Base-by-base conservation (phyloP, 2,329 filamentous ascomycete species). In the Chalaropsis ovoidea region DNA sequence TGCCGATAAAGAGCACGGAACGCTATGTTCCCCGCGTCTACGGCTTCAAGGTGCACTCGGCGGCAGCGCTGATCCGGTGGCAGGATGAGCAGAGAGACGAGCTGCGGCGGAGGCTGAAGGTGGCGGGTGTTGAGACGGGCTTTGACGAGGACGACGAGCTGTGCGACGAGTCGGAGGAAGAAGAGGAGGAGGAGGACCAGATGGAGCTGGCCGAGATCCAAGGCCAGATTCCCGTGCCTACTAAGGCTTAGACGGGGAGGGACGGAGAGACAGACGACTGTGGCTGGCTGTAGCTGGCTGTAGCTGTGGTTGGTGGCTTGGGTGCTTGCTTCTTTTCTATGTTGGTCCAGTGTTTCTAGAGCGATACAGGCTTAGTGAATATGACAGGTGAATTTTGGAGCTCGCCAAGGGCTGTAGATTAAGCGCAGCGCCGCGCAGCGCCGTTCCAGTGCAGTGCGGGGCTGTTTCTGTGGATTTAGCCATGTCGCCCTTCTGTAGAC, bases 41-140 rank as follows among this genome's bases (percentile, higher is more conserved):
- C 75, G 94, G 94, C 42, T 99, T 99, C 81, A 90, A 90, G 73
- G 91, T 99, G 5, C 94, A 99, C 77, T 89, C 91, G 3, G 83
- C 88, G 17, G 93, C 94, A 0, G 87, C 93, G 2, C 79, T 99
- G 70, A 86, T 91, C 70, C 84, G 94, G 71, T 99, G 94, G 94
- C 94, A 99, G 77, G 86, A 89, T 73, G 81, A 80, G 56, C 84
- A 89, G 73, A 82, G 91, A 68, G 87, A 93, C 65, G 86, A 91
- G 60, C 90, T 96, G 87, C 86, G 90, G 71, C 81, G 85, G 64
- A 81, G 92, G 52, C 79, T 99, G 69, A 77, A 82, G 64, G 82
- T 82, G 73, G 81, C 87, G 70, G 85, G 86, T 68, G 68, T 87
- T 15, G 89, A 95, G 68, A 86, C 86, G 67, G 88, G 88, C 0